Evolutionary conservation across 1,284 basidiomycete species (phyloP).

Genomic region (Leccinum brunneo-olivaceum): DNA sequence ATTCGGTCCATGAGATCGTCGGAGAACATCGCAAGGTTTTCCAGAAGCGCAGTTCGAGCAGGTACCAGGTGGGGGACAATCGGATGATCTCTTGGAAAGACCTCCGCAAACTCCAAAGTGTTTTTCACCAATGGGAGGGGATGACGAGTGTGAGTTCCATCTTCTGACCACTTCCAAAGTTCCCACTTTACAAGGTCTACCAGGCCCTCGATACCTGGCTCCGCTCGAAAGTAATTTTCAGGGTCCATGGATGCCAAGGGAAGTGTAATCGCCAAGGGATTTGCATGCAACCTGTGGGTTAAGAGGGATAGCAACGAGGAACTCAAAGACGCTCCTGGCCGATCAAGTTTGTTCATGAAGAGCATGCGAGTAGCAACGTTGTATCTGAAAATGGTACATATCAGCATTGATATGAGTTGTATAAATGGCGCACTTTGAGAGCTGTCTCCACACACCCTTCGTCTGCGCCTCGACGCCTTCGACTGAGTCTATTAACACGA

Average conservation of each 20-base stretch:
- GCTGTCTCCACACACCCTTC: conserved; percentile 80
- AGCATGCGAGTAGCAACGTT: conserved; percentile 70
- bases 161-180: conserved; percentile 62
- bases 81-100: conserved; percentile 57
- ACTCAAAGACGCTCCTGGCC: conserved; percentile 73
- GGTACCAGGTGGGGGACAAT: conserved; percentile 56
- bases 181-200: conserved; percentile 80
- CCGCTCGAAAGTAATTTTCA: conserved; percentile 57
- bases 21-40: conserved; percentile 74
- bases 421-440: conserved; percentile 60
- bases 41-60: conserved; percentile 67
- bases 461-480: conserved; percentile 91
- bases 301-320: conserved; percentile 68
- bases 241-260: conserved; percentile 70
- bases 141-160: conserved; percentile 39
- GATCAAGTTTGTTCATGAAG: conserved; percentile 86
- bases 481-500: conserved; percentile 83
- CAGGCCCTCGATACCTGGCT: conserved; percentile 71
- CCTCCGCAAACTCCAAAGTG: conserved; percentile 34
- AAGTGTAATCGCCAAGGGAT: conserved; percentile 69
- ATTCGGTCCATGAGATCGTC: conserved; percentile 72
- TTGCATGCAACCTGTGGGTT: conserved; percentile 65
- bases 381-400: conserved; percentile 46
- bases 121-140: conserved; percentile 48
- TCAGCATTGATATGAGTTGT: background rate